A percentile compares a stretch with the other conserved stretches of the same genome.
Conservation (phyloP, 768 basidiomycete species). For the Hericium alpestre region DNA sequence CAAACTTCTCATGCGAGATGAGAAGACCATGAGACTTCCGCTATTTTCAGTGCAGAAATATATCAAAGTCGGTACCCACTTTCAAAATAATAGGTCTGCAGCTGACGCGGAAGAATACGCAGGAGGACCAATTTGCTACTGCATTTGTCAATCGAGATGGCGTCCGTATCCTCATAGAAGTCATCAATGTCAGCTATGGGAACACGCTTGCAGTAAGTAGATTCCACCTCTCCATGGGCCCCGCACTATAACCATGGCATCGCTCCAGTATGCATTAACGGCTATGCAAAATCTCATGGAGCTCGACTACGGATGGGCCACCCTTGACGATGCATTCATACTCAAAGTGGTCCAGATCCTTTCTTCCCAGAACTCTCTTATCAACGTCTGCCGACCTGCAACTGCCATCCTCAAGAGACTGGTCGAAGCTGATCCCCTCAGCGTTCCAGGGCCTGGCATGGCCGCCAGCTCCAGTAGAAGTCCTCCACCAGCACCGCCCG, state of each 20-base stretch:
- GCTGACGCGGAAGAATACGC: not conserved
- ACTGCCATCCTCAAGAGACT: conserved; percentile 84
- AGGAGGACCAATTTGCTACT: conserved; percentile 78
- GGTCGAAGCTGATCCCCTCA: conserved; percentile 75
- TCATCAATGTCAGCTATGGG: conserved; percentile 58
- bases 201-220: conserved; percentile 73
- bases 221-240: not conserved
- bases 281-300: conserved; percentile 87
- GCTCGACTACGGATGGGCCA: conserved; percentile 71
- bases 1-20: conserved; percentile 52
- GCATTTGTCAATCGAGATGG: conserved; percentile 73
- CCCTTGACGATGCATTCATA: conserved; percentile 64
- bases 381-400: conserved; percentile 88
- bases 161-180: conserved; percentile 54
- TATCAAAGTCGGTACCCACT: conserved; percentile 41
- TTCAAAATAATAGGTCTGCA: not conserved
- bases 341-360: conserved; percentile 69
- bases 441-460: conserved; percentile 44
- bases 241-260: not conserved
- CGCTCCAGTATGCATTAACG: conserved; percentile 64
- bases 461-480: conserved; percentile 48
- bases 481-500: conserved; percentile 43
- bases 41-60: conserved; percentile 72
- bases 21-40: conserved; percentile 52
- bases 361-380: conserved; percentile 60